Evolutionary conservation across 176 grass and related monocot genomes (phyloP).

Genomic region (Oryza australiensis): DNA sequence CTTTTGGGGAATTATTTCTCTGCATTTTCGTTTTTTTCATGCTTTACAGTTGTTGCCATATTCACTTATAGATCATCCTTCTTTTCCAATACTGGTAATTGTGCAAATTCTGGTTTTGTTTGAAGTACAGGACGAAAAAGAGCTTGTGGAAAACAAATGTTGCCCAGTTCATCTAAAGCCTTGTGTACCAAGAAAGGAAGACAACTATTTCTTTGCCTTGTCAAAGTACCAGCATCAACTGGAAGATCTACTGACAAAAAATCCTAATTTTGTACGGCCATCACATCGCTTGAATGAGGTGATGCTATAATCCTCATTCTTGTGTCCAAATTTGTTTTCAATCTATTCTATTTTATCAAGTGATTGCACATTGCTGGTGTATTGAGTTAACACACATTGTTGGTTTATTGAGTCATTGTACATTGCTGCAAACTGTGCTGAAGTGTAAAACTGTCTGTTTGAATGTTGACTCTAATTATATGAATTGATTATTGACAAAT

Average conservation of each 20-base stretch:
- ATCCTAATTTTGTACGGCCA: constrained; percentile 93
- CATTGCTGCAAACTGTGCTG: background rate
- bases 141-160: constrained; percentile 73
- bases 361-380: background rate
- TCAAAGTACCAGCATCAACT: constrained; percentile 90
- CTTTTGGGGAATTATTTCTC: background rate
- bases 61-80: background rate
- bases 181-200: constrained; percentile 83
- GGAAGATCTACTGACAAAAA: constrained; percentile 79
- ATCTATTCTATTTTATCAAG: constrained; percentile 3
- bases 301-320: constrained; percentile 30
- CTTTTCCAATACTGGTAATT: background rate
- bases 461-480: background rate
- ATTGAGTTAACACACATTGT: no score
- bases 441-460: constrained; percentile 17
- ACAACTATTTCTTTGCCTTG: constrained; percentile 98
- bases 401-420: constrained; percentile 19
- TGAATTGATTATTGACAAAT: background rate
- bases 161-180: constrained; percentile 91
- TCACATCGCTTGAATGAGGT: constrained; percentile 95
- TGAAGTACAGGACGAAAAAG: constrained; percentile 86
- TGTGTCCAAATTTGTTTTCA: constrained; percentile 5
- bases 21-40: constrained; percentile 4
- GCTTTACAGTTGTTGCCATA: background rate
- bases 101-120: constrained; percentile 22